A percentile compares a stretch with the other conserved stretches of the same genome.
These are phyloP conservation scores for Lolium perenne DNA, from an alignment of 176 grass and related monocot genomes.

Conservation along the genomic window DNA sequence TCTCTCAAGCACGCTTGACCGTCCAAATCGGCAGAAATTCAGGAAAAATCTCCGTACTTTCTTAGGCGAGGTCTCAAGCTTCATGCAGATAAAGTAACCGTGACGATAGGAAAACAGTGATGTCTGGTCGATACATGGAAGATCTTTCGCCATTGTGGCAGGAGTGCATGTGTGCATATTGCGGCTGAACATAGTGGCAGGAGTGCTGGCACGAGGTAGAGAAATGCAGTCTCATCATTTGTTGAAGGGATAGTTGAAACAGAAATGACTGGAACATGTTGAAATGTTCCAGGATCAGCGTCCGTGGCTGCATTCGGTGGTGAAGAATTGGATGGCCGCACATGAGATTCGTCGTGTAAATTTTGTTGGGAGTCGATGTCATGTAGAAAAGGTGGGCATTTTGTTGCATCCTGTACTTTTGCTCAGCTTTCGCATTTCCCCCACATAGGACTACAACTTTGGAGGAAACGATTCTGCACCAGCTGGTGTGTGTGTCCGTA, in stretches of 20 bases:
- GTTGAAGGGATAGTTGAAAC: slow-evolving; percentile 23
- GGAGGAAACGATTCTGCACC: slow-evolving; percentile 11
- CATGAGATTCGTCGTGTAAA: slow-evolving; percentile 36
- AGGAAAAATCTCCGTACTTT: slow-evolving; percentile 89
- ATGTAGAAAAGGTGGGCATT: slow-evolving; percentile 24
- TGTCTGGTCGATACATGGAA: background rate
- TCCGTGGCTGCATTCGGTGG: slow-evolving; percentile 16
- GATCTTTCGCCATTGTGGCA: background rate
- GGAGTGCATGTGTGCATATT: background rate
- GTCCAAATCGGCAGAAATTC: slow-evolving; percentile 81
- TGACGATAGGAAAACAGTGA: background rate
- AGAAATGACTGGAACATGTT: slow-evolving; percentile 29
- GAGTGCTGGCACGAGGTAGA: background rate
- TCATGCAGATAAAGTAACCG: slow-evolving; percentile 78
- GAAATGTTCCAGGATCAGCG: slow-evolving; percentile 15
- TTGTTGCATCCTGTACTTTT: slow-evolving; percentile 22
- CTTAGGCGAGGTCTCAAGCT: slow-evolving; percentile 70
- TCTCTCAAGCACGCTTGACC: slow-evolving; percentile 73
- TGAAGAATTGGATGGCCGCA: background rate
- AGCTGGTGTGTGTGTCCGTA: slow-evolving; percentile 8
- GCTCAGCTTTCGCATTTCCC: background rate
- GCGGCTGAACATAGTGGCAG: background rate
- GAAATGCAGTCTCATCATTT: background rate
- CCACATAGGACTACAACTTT: background rate
- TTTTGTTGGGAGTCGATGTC: slow-evolving; percentile 7